phyloP scores from a whole-genome alignment of 2,329 filamentous ascomycete species.

The Lachnellula cervina region DNA sequence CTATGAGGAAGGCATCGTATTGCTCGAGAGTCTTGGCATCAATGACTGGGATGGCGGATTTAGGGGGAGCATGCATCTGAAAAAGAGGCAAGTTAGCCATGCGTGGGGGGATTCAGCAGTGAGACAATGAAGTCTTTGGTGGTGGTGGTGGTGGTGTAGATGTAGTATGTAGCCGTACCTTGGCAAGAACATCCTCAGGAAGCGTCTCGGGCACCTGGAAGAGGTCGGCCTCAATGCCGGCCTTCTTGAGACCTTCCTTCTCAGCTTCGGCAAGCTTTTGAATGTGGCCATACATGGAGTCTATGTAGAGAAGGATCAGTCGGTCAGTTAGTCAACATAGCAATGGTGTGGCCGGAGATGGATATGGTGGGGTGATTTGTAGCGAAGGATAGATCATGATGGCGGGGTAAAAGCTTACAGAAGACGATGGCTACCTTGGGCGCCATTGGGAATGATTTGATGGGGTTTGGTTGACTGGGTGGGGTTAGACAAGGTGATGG shows the following conservation, averaged over 20 bases:
- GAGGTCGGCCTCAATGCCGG: slow-evolving; percentile 75
- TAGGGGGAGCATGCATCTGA: slow-evolving; percentile 78
- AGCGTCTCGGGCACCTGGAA: slow-evolving; percentile 80
- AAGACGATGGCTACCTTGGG: slow-evolving; percentile 89
- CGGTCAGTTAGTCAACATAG: too few relatives aligned
- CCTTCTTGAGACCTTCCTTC: slow-evolving; percentile 82
- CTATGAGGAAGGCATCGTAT: slow-evolving; percentile 88
- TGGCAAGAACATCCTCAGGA: slow-evolving; percentile 70
- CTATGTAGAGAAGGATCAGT: slow-evolving; percentile 38
- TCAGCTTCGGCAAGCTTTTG: slow-evolving; percentile 79
- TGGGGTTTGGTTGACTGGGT: background rate
- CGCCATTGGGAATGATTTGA: slow-evolving; percentile 55
- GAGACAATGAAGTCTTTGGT: too few relatives aligned
- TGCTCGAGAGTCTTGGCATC: slow-evolving; percentile 54
- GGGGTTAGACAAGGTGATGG: background rate
- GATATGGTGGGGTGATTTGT: too few relatives aligned
- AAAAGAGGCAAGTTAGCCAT: background rate
- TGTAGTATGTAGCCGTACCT: slow-evolving; percentile 35
- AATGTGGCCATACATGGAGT: slow-evolving; percentile 94
- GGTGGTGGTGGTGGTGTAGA: background rate
- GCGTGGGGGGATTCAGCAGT: background rate
- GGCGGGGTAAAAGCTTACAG: slow-evolving; percentile 47
- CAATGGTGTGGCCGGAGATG: too few relatives aligned
- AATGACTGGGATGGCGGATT: slow-evolving; percentile 63
- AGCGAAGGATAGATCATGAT: background rate